Evolutionary conservation across 1,284 basidiomycete species (phyloP).

Genomic region (Xerocomus amazonicus): DNA sequence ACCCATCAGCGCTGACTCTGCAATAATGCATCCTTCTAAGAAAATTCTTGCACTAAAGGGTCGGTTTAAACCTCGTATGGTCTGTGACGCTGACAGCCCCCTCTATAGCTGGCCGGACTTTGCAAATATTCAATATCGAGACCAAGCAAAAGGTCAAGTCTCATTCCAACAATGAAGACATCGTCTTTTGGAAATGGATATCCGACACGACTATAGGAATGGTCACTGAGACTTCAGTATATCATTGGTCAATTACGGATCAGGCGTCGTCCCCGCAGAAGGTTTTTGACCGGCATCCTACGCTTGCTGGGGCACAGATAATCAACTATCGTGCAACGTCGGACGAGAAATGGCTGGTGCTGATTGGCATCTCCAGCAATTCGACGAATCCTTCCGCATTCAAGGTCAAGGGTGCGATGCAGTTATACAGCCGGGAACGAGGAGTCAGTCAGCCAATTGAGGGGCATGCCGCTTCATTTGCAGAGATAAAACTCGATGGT

Average conservation of each 20-base stretch:
- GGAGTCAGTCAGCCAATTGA: constrained; percentile 99
- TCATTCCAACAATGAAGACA: constrained; percentile 91
- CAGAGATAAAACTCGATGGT: constrained; percentile 88
- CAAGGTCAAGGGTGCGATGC: constrained; percentile 98
- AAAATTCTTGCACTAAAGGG: constrained; percentile 97
- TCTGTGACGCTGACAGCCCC: constrained; percentile 7
- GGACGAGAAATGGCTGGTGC: constrained; percentile 97
- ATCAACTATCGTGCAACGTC: constrained; percentile 95
- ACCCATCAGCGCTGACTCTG: constrained; percentile 96
- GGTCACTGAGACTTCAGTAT: constrained; percentile 93
- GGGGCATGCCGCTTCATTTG: constrained; percentile 97
- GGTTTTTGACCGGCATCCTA: constrained; percentile 95
- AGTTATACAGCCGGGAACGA: constrained; percentile 87
- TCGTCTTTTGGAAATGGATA: constrained; percentile 99
- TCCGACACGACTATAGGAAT: constrained; percentile 88
- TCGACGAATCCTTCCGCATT: constrained; percentile 88
- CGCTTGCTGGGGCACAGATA: constrained; percentile 93
- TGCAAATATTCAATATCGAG: constrained; percentile 98
- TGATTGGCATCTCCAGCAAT: constrained; percentile 96
- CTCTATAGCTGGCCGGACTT: constrained; percentile 77
- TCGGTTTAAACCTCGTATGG: constrained; percentile 34
- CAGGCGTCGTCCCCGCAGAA: constrained; percentile 77
- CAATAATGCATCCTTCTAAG: constrained; percentile 97
- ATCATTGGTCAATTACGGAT: constrained; percentile 87
- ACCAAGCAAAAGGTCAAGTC: constrained; percentile 98